phyloP scores from a whole-genome alignment of 139 green algal genomes.

The Coccomyxa sp. region DNA sequence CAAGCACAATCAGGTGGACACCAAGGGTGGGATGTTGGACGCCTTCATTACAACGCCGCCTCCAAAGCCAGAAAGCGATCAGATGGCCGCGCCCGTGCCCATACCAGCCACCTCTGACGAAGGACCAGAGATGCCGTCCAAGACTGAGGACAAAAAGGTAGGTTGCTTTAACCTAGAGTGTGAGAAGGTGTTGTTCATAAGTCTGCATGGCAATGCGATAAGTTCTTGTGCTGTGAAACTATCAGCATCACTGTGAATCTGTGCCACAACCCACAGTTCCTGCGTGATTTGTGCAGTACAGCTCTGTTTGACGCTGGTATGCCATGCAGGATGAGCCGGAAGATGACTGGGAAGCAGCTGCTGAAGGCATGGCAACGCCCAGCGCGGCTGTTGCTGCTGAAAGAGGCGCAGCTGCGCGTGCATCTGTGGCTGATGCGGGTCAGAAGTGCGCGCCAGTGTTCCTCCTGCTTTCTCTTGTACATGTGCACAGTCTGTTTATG shows the following conservation, averaged over 20 bases:
- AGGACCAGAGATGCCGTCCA: neutral
- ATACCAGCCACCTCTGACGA: neutral
- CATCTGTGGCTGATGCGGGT: neutral
- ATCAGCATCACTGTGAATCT: neutral
- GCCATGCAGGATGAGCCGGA: neutral
- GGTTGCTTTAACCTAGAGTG: neutral
- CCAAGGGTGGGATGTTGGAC: too few relatives aligned
- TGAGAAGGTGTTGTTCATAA: neutral
- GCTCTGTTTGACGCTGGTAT: neutral
- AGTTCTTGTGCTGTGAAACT: too few relatives aligned
- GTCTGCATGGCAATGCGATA: too few relatives aligned
- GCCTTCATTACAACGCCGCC: neutral
- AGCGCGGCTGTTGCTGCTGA: neutral
- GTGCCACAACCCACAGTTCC: neutral
- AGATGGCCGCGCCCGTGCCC: neutral
- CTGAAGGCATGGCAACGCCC: constrained; percentile 7
- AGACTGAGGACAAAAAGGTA: neutral
- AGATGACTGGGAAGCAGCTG: constrained; percentile 12
- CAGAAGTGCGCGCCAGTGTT: neutral
- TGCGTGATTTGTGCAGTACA: neutral
- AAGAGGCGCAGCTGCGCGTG: neutral
- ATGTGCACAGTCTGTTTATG: neutral
- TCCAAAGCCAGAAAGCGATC: neutral
- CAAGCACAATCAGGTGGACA: neutral
- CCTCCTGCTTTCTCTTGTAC: neutral